A percentile compares a stretch with the other conserved stretches of the same genome.
Evolutionary conservation across 805 yeast genomes (phyloP).

Genomic region (Dipodascopsis tothii): DNA sequence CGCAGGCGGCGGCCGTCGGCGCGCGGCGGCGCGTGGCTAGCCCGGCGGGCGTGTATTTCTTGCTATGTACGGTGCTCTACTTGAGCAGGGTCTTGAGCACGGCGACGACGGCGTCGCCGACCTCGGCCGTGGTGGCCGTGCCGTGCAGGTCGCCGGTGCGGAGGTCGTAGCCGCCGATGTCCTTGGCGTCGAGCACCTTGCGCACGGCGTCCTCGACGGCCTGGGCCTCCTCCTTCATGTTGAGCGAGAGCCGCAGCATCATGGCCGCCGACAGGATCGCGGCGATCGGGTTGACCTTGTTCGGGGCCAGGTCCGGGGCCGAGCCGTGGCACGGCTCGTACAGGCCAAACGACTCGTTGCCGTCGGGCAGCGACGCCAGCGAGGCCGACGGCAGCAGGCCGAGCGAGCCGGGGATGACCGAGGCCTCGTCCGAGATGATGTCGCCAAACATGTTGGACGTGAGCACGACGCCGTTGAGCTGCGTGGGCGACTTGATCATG

Average conservation of each 20-base stretch:
- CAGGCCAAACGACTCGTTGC: conserved; percentile 87
- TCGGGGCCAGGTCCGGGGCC: conserved; percentile 85
- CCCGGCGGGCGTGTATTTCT: too few species aligned
- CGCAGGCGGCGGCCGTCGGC: too few species aligned
- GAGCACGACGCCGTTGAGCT: conserved; percentile 83
- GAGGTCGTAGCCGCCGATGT: conserved; percentile 34
- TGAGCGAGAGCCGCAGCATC: conserved; percentile 90
- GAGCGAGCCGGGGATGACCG: conserved; percentile 94
- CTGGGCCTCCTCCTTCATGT: conserved; percentile 73
- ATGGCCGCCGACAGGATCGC: conserved; percentile 92
- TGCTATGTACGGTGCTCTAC: neutral
- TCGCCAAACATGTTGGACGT: conserved; percentile 98
- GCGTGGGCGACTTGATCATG: conserved; percentile 81
- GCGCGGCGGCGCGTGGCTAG: too few species aligned
- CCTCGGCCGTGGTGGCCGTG: conserved; percentile 71
- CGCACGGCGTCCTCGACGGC: conserved; percentile 85
- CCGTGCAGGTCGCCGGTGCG: conserved; percentile 93
- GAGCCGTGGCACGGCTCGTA: conserved; percentile 99
- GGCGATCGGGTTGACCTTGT: conserved; percentile 91
- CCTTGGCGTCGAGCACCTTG: conserved; percentile 67
- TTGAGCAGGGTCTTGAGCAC: conserved; percentile 12
- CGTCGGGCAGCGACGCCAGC: conserved; percentile 91
- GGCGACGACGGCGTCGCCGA: conserved; percentile 84
- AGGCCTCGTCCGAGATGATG: conserved; percentile 94
- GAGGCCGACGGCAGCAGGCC: conserved; percentile 96